Percentiles rank a stretch among this genome's conserved stretches.
These are phyloP conservation scores for Salix viminalis DNA, from an alignment of 345 rosid species.

Conservation along the genomic window DNA sequence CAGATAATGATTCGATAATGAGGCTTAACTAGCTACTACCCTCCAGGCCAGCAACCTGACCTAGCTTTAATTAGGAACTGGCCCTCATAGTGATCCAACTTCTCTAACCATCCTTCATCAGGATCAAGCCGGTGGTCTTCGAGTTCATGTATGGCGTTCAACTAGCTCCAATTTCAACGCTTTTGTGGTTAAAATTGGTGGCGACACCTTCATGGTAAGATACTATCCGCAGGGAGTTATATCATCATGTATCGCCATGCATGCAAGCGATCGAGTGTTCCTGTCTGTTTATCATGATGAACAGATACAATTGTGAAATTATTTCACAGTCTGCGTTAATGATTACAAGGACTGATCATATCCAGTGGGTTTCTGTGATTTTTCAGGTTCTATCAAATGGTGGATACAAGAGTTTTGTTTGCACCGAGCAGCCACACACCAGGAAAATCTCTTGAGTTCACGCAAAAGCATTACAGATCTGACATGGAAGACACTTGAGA, in stretches of 20 bases:
- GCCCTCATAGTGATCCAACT: constrained; percentile 68
- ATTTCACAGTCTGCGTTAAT: not conserved
- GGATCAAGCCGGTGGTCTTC: constrained; percentile 88
- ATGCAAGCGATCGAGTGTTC: not conserved
- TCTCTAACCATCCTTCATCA: constrained; percentile 97
- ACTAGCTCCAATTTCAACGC: constrained; percentile 65
- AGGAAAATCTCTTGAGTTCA: constrained; percentile 86
- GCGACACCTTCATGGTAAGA: constrained; percentile 96
- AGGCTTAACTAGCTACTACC: constrained; percentile 74
- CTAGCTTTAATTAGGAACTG: too few relatives aligned
- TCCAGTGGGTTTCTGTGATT: not conserved
- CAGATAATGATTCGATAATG: constrained; percentile 91
- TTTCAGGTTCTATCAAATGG: constrained; percentile 82
- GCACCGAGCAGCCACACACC: constrained; percentile 73
- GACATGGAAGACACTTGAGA: constrained; percentile 78
- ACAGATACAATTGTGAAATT: not conserved
- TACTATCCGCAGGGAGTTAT: not conserved
- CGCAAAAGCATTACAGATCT: constrained; percentile 82
- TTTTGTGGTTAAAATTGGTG: constrained; percentile 91
- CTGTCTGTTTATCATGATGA: not conserved
- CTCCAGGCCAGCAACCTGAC: constrained; percentile 50
- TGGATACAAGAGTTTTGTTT: constrained; percentile 80
- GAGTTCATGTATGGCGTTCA: constrained; percentile 84
- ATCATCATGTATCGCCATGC: not conserved
- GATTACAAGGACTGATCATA: not conserved